phyloP scores from a whole-genome alignment of 129 eudicot genomes.

The Cynara cardunculus region DNA sequence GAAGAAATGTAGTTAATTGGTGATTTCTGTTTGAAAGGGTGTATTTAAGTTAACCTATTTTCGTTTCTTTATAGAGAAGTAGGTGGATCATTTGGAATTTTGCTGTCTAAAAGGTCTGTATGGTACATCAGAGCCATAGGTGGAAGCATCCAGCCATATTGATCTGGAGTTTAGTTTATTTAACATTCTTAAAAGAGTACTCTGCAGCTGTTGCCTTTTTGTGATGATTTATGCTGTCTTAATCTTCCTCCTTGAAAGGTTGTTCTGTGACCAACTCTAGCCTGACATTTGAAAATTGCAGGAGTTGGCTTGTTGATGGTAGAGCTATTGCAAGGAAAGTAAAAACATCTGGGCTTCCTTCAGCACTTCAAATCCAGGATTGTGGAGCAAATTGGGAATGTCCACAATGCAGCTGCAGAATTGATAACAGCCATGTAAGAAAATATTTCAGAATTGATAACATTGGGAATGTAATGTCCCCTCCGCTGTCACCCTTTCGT shows the following conservation, averaged over 20 bases:
- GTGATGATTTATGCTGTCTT: not conserved
- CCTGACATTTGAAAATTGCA: conserved; percentile 31
- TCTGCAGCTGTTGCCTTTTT: conserved; percentile 2
- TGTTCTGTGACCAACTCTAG: not conserved
- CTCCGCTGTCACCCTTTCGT: not conserved
- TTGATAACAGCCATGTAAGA: conserved; percentile 62
- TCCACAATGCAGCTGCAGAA: conserved; percentile 56
- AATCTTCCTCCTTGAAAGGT: not conserved
- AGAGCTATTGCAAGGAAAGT: conserved; percentile 57
- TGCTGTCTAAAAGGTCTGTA: not conserved
- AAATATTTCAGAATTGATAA: no score
- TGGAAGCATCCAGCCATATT: not conserved
- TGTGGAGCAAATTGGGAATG: conserved; percentile 60
- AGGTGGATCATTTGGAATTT: not conserved
- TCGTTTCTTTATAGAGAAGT: not conserved
- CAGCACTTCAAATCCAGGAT: conserved; percentile 44
- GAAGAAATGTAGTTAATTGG: not conserved
- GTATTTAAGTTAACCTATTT: not conserved
- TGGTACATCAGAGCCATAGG: no score
- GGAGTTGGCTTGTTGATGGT: conserved; percentile 66
- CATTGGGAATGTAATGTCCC: not conserved
- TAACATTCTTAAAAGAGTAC: not conserved
- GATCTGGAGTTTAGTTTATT: not conserved
- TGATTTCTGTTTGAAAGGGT: not conserved
- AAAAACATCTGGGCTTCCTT: conserved; percentile 37